Evolutionary conservation across 1,284 basidiomycete species (phyloP).

Genomic region (Ustilago xerochloae): DNA sequence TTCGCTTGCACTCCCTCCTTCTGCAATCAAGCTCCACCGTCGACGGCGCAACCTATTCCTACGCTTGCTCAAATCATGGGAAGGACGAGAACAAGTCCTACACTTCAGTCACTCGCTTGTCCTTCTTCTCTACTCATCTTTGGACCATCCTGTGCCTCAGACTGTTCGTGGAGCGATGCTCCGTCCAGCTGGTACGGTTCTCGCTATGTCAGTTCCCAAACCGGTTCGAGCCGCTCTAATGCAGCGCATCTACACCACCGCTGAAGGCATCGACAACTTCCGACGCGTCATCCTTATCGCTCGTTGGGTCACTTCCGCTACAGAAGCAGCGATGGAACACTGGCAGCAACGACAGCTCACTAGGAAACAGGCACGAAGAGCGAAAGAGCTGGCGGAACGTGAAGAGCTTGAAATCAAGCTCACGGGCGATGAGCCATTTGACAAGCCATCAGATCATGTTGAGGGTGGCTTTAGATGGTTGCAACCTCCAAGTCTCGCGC

Average conservation of each 20-base stretch:
- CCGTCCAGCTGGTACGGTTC: constrained; percentile 20
- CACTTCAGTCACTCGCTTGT: constrained; percentile 43
- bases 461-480: constrained; percentile 17
- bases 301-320: constrained; percentile 34
- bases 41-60: constrained; percentile 26
- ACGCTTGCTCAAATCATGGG: constrained; percentile 39
- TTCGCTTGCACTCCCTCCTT: constrained; percentile 20
- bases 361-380: neutral
- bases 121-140: constrained; percentile 35
- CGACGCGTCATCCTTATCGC: constrained; percentile 42
- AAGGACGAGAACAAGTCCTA: constrained; percentile 37
- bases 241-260: constrained; percentile 48
- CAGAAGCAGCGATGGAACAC: constrained; percentile 39
- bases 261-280: constrained; percentile 46
- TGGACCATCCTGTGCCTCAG: constrained; percentile 27
- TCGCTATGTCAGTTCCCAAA: constrained; percentile 26
- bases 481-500: constrained; percentile 24
- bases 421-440: constrained; percentile 26
- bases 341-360: constrained; percentile 20
- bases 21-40: constrained; percentile 30
- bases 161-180: constrained; percentile 22
- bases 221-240: constrained; percentile 28
- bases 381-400: neutral
- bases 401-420: constrained; percentile 12
- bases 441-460: constrained; percentile 11